These are phyloP conservation scores for Phytophthora syringae DNA, from an alignment of 352 stramenopile genomes.

Conservation along the genomic window DNA sequence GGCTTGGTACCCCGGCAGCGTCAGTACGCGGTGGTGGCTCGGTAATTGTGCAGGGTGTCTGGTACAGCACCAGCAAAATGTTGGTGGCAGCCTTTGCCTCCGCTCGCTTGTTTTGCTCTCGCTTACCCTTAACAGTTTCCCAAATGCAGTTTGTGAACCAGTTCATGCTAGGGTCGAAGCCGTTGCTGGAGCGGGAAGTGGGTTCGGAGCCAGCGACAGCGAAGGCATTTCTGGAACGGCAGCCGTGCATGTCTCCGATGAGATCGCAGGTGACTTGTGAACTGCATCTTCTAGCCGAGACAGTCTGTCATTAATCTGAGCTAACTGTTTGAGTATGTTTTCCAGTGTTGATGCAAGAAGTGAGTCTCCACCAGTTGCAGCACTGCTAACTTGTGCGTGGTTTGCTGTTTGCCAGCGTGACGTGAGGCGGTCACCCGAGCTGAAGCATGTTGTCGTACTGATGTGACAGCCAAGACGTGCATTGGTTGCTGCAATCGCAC, in stretches of 20 bases:
- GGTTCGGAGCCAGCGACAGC: neutral
- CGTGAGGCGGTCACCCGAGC: neutral
- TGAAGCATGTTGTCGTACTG: constrained; percentile 1
- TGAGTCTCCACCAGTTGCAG: constrained; percentile 2
- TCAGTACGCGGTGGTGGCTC: neutral
- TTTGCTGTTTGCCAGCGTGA: neutral
- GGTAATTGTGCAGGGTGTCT: neutral
- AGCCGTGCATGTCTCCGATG: neutral
- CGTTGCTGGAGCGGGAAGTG: constrained; percentile 2
- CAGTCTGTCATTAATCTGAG: neutral
- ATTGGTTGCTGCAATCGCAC: neutral
- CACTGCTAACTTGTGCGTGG: constrained; percentile 5
- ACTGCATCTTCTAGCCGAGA: neutral
- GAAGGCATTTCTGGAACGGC: neutral
- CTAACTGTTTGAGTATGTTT: constrained; percentile 11
- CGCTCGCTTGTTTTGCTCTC: constrained; percentile 7
- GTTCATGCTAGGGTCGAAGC: constrained; percentile 9
- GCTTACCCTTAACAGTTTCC: neutral
- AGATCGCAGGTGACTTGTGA: neutral
- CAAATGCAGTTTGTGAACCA: no score
- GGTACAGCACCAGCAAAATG: constrained; percentile 16
- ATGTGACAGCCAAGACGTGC: neutral
- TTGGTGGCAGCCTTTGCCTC: constrained; percentile 16
- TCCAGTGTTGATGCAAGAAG: constrained; percentile 13
- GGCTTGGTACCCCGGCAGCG: no score